Conservation (phyloP, 345 rosid species). For the Eutrema yunnanense region DNA sequence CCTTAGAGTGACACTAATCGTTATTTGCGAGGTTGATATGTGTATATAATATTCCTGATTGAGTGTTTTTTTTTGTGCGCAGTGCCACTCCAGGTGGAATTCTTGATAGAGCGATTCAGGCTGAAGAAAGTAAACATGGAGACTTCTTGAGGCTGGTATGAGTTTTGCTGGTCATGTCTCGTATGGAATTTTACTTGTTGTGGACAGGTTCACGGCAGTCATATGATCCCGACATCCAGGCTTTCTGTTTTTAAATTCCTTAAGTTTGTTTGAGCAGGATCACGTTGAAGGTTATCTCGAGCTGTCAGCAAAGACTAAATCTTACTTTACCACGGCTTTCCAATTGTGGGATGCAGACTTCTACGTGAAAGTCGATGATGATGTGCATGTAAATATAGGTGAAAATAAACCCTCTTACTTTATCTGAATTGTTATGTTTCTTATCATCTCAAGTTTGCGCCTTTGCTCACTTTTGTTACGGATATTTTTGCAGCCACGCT, state of each 20-base stretch:
- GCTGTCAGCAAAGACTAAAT: constrained; percentile 87
- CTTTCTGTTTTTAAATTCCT: background rate
- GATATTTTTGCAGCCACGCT: constrained; percentile 67
- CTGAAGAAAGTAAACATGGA: constrained; percentile 89
- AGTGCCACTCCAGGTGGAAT: constrained; percentile 96
- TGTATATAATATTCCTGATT: background rate
- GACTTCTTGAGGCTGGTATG: constrained; percentile 93
- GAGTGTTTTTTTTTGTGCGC: constrained; percentile 3
- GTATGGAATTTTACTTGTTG: background rate
- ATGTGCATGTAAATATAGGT: constrained; percentile 98
- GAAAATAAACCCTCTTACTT: constrained; percentile 2
- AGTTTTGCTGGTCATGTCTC: background rate
- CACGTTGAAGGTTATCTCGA: constrained; percentile 98
- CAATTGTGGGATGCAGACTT: constrained; percentile 96
- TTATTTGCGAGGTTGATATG: background rate
- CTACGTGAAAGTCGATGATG: constrained; percentile 96
- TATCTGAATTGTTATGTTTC: background rate
- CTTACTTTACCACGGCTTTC: constrained; percentile 78
- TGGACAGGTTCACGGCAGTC: background rate
- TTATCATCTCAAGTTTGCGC: background rate
- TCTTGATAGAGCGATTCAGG: constrained; percentile 92
- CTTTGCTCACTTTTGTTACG: background rate
- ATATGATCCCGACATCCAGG: background rate
- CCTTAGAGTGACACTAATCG: background rate
- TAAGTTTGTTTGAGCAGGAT: constrained; percentile 47